These are phyloP conservation scores for Fusarium lyarnte DNA, from an alignment of 2,329 filamentous ascomycete genomes.

Conservation along the genomic window DNA sequence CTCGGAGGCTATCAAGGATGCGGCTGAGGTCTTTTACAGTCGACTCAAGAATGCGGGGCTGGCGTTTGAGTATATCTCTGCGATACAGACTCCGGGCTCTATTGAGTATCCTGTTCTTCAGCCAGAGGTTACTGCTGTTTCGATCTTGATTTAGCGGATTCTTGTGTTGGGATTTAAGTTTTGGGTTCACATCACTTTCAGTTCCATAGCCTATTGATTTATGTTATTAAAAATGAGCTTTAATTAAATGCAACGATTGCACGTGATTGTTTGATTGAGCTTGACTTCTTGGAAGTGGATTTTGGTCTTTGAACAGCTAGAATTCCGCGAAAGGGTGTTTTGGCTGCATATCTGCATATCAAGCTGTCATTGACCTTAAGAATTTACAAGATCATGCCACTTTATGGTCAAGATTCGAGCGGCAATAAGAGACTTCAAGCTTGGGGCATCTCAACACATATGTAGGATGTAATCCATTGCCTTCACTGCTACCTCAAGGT, in stretches of 20 bases:
- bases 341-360: background rate
- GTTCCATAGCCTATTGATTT: too few relatives aligned
- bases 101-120: conserved; percentile 22
- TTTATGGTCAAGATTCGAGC: background rate
- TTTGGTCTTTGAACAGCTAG: too few relatives aligned
- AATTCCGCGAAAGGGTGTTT: background rate
- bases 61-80: conserved; percentile 1
- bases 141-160: background rate
- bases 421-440: too few relatives aligned
- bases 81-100: conserved; percentile 3
- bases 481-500: too few relatives aligned
- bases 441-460: too few relatives aligned
- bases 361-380: background rate
- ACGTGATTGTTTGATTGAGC: too few relatives aligned
- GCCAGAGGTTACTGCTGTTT: conserved; percentile 21
- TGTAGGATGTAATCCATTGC: too few relatives aligned
- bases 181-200: too few relatives aligned
- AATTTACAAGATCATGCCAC: background rate
- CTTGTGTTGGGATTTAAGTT: accelerated
- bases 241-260: too few relatives aligned
- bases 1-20: background rate
- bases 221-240: too few relatives aligned
- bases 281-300: too few relatives aligned
- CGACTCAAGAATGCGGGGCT: background rate
- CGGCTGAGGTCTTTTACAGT: background rate